Evolutionary conservation across 2,329 filamentous ascomycete genomes (phyloP).

Genomic region (Torrubiellomyces zombiae): DNA sequence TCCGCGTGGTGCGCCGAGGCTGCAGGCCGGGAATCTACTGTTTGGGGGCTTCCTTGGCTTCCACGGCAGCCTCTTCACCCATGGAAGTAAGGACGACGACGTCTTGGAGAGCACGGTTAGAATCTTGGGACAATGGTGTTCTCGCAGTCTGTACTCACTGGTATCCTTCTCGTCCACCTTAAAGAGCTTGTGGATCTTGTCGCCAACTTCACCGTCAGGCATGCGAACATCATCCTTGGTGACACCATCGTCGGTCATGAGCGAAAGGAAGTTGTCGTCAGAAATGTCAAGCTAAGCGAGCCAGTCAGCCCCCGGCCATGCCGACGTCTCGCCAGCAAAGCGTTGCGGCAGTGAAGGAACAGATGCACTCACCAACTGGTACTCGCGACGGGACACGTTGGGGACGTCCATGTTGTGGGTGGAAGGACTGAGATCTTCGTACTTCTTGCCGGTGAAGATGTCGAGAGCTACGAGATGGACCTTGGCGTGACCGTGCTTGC

Average conservation of each 20-base stretch:
- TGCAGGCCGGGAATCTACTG: slow-evolving; percentile 10
- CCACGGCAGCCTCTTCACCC: slow-evolving; percentile 84
- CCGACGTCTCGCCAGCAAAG: background rate
- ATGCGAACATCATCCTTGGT: slow-evolving; percentile 92
- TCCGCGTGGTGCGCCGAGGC: slow-evolving; percentile 8
- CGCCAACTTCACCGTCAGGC: slow-evolving; percentile 76
- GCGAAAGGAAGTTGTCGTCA: slow-evolving; percentile 86
- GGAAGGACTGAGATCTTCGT: slow-evolving; percentile 96
- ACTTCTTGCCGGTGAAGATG: slow-evolving; percentile 99
- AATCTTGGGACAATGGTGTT: slow-evolving; percentile 6
- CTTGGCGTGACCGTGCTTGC: slow-evolving; percentile 99
- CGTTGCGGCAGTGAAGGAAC: slow-evolving; percentile 8
- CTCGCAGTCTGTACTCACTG: slow-evolving; percentile 44
- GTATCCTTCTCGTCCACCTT: slow-evolving; percentile 74
- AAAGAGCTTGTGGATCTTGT: slow-evolving; percentile 74
- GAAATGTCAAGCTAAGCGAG: slow-evolving; percentile 81
- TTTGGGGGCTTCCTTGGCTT: slow-evolving; percentile 78
- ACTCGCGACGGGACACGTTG: slow-evolving; percentile 79
- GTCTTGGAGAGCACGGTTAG: slow-evolving; percentile 42
- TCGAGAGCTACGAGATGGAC: slow-evolving; percentile 95
- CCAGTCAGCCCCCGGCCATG: background rate
- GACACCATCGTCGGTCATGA: slow-evolving; percentile 74
- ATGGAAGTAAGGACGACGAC: slow-evolving; percentile 89
- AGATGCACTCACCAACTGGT: slow-evolving; percentile 70
- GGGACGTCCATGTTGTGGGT: slow-evolving; percentile 98